Conservation (phyloP, 768 basidiomycete species). For the Kwoniella sp. region DNA sequence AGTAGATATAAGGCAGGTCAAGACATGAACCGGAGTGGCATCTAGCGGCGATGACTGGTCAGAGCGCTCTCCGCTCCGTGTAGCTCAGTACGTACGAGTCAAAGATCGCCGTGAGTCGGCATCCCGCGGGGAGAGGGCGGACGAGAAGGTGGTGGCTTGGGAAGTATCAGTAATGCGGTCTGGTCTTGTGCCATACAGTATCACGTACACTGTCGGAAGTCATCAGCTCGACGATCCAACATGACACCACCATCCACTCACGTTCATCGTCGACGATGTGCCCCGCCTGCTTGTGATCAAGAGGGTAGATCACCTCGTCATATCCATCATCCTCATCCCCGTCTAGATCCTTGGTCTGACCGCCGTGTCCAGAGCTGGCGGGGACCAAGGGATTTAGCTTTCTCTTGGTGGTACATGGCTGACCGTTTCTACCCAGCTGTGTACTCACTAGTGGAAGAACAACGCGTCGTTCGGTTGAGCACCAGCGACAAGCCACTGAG, state of each 20-base stretch:
- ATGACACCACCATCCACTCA: slow-evolving; percentile 25
- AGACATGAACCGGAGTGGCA: slow-evolving; percentile 56
- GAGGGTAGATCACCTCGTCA: slow-evolving; percentile 66
- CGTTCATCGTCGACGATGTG: slow-evolving; percentile 86
- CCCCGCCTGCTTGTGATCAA: slow-evolving; percentile 65
- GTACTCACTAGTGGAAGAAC: slow-evolving; percentile 50
- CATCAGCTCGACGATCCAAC: background rate
- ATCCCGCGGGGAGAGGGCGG: slow-evolving; percentile 69
- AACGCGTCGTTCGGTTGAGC: slow-evolving; percentile 59
- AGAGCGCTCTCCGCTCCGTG: too few relatives aligned
- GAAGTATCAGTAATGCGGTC: background rate
- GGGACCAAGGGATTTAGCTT: background rate
- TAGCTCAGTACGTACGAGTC: too few relatives aligned
- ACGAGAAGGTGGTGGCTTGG: slow-evolving; percentile 68
- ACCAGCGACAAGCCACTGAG: slow-evolving; percentile 84
- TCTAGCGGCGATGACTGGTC: too few relatives aligned
- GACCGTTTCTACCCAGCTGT: background rate
- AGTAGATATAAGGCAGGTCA: slow-evolving; percentile 62
- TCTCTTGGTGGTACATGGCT: background rate
- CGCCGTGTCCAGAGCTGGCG: slow-evolving; percentile 85
- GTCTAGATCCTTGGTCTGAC: slow-evolving; percentile 69
- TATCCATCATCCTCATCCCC: slow-evolving; percentile 49
- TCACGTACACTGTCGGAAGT: background rate
- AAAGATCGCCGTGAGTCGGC: slow-evolving; percentile 68
- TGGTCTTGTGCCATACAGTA: background rate